phyloP scores from a whole-genome alignment of 306 rosid genomes.

The Purshia tridentata region DNA sequence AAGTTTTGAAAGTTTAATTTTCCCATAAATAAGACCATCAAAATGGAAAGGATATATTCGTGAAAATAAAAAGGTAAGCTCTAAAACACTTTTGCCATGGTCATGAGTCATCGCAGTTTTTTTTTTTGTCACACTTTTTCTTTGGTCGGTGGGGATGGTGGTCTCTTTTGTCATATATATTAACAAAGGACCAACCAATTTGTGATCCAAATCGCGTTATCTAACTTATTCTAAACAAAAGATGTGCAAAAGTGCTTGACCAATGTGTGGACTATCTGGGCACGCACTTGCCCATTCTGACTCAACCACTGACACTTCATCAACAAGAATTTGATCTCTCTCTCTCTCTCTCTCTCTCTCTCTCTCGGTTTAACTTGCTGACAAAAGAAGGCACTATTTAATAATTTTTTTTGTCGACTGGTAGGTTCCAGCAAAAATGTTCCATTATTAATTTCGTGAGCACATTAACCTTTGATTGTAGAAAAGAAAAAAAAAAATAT shows the following conservation, averaged over 20 bases:
- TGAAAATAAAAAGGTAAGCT: background rate
- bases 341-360: too few relatives aligned
- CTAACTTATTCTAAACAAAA: background rate
- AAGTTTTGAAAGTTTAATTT: background rate
- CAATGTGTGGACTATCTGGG: background rate
- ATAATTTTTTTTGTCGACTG: too few relatives aligned
- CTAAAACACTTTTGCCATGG: background rate
- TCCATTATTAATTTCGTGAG: too few relatives aligned
- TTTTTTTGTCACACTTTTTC: background rate
- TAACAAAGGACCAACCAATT: background rate
- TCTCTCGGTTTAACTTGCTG: too few relatives aligned
- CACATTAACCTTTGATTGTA: too few relatives aligned
- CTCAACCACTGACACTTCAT: background rate
- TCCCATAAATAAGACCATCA: background rate
- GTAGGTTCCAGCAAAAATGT: too few relatives aligned
- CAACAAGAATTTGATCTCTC: background rate
- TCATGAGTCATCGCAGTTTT: background rate
- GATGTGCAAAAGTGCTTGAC: background rate
- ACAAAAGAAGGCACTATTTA: too few relatives aligned
- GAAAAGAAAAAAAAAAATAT: too few relatives aligned
- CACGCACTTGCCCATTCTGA: background rate
- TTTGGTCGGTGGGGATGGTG: background rate
- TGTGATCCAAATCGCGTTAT: background rate
- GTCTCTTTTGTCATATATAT: background rate
- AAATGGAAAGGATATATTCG: background rate